Evolutionary conservation across 352 stramenopile genomes (phyloP), one percentile per base, ranked within the genome.

Genomic region (Thalassiosira livingstoniorum): DNA sequence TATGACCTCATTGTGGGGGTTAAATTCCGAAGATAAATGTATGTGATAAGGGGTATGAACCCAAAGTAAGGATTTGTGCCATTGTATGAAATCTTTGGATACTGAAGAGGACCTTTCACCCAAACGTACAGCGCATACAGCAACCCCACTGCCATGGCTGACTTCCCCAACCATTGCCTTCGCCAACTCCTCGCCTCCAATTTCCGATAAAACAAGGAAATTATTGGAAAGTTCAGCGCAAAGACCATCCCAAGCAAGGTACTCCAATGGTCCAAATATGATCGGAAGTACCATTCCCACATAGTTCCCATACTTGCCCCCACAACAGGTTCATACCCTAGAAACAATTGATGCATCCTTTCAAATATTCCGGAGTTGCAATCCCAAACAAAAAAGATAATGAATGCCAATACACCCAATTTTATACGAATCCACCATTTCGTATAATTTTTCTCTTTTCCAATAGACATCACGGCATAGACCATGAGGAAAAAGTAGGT

Each of bases 401-500:
- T 61, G 0, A 92, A 29, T 11, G 74, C 92, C 31, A 95, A 51
- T 5, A 91, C 62, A 1, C 88, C 68, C 32, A 97, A 78, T 64
- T 94, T 95, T 35, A 85, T 87, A 11, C 85, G 83, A 25, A 93
- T 78, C 73, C 86, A 89, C 75, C 75, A 92, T 71, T 94, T 96
- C 37, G 80, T 93, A 72, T 96, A 90, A 86, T 97, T 97, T 31
- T 81, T 64, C 1, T 90, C 77, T 35, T 76, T 87, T 18, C 61
- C 75, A 55, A 95, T 84, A 42, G 87, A 90, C 93, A 97, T 97
- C 27, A 91, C 91, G 1, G 78, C 86, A 75, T 96, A 97, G 2
- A 97, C 94, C 82, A 97, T 93, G 7, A 96, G 77, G 70, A 97
- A 97, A 83, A 95, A 97, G 75, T 96, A 97, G 31, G 95, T 97